Evolutionary conservation across 2,329 filamentous ascomycete species (phyloP), one percentile per base, ranked within the genome.

Genomic region (Ophioceras dolichostomum): DNA sequence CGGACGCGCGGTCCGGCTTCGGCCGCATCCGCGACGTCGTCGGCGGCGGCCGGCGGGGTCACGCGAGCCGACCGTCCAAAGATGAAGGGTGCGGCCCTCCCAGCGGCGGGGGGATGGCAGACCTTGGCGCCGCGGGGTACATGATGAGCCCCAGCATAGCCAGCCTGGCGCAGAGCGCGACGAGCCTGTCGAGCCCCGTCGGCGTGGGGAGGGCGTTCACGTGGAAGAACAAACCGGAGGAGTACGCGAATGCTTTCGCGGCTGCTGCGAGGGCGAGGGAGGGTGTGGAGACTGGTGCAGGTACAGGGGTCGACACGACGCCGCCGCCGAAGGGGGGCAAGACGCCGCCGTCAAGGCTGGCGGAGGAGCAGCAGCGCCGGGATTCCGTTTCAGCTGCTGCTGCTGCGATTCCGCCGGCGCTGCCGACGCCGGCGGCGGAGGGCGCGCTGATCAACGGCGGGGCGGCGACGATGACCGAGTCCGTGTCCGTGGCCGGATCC

Each of bases 21-120:
- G 83, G 83, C 2, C 78, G 84, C 26, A 87, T 95, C 54, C 88
- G 88, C 51, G 86, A 89, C 52, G 85, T 79, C 3, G 82, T 94
- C 26, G 83, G 84, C 1, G 66, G 67, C 12, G 62, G 61, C 10
- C 36, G 26, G 10, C 53, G 67, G n/a, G 68, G 70, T 2, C 73
- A 79, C 41, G 49, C 52, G 33, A 66, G 57, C 45, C 67, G 69
- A 12, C 64, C 65, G n/a, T 76, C 73, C 4, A 72, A 63, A 46
- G 74, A 79, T 38, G 73, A 75, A n/a, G 14, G 26, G 13, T 7
- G 10, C 12, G n/a, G 56, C 56, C 24, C 47, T 54, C 17, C 14
- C 14, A 13, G n/a, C 14, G 13, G 37, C 4, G 4, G 10, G 10
- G 8, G 20, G 29, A 65, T 69, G 28, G 38, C 44, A 5, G n/a